phyloP scores from a whole-genome alignment of 257 asterid species.

The Osmanthus fragrans region DNA sequence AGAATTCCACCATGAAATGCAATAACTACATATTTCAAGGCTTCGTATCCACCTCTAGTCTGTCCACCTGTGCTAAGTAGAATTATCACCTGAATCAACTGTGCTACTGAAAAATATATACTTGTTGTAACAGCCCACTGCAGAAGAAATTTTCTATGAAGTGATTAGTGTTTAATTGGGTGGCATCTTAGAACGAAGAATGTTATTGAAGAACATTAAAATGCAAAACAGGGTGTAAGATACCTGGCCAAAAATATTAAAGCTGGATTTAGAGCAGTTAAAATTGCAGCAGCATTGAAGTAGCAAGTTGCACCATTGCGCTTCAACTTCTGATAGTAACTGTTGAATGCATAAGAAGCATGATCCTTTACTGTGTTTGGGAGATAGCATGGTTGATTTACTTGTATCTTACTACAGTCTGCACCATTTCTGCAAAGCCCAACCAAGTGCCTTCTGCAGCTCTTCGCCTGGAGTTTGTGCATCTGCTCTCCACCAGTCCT shows the following conservation, averaged over 20 bases:
- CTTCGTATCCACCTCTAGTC: conserved; percentile 82
- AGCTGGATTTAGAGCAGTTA: conserved; percentile 47
- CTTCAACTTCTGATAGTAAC: too few relatives aligned
- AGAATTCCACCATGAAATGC: conserved; percentile 74
- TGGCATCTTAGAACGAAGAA: conserved; percentile 14
- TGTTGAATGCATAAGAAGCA: too few relatives aligned
- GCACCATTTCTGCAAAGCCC: conserved; percentile 90
- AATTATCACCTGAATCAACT: conserved; percentile 86
- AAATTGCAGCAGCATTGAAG: too few relatives aligned
- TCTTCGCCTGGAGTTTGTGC: conserved; percentile 68
- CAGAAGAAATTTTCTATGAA: conserved; percentile 30
- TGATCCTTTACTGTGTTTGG: too few relatives aligned
- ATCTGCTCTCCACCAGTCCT: conserved; percentile 84
- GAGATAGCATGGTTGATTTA: too few relatives aligned
- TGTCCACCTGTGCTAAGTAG: conserved; percentile 90
- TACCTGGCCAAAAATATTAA: conserved; percentile 98
- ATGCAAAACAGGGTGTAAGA: conserved; percentile 10
- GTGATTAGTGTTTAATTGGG: conserved; percentile 24
- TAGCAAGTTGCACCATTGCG: too few relatives aligned
- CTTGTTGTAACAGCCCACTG: conserved; percentile 99
- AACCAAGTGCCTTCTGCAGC: conserved; percentile 51
- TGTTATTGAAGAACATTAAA: conserved; percentile 17
- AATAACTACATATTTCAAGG: conserved; percentile 80
- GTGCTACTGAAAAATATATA: conserved; percentile 83
- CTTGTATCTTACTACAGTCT: conserved; percentile 36